Base-by-base conservation (phyloP, 192 early-diverging fungal species). In the Dispira simplex region DNA sequence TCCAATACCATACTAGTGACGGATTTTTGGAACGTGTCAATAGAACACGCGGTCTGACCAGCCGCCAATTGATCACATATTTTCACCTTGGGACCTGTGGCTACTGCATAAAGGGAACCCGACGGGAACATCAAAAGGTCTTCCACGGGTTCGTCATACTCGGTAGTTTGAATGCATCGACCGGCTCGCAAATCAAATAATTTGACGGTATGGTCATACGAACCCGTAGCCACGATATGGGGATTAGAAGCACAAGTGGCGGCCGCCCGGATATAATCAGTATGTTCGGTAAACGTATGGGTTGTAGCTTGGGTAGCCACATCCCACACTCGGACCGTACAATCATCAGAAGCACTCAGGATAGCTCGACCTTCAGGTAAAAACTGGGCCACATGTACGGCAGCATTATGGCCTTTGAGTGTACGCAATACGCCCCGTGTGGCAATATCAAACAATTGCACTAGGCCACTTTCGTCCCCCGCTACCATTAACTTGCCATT, bases 21-120 rank as follows among this genome's bases (percentile, higher is more conserved):
- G 8, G 90, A 93, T 80, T 99, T 99, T 77, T 95, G 90, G 70
- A 95, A 92, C 73, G 96, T 97, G 28, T 83, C 83, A 21, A 99
- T 67, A 25, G 80, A 79, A 44, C 85, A 79, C 64, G 95, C 66
- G n/a, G 77, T 72, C 25, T 84, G 74, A 46, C 93, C 89, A 49
- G 90, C 92, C 62, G 79, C 77, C 44, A 93, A 73, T 26, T 90
- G 74, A 70, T 99, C 95, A 84, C 90, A 95, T 25, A 99, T 75
- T 62, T 90, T 91, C 48, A 99, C 67, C 27, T 66, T 73, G 48
- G 91, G 88, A 27, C 90, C 87, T 47, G 87, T 79, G 11, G 71
- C 67, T 18, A 66, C 72, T 0, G 91, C 89, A 20, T 90, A 67
- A 25, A 91, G 79, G 48, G 86, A 73, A 45, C 89, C 87, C 55